Conservation (phyloP, 352 stramenopile species). For the Phytophthora pluvialis region DNA sequence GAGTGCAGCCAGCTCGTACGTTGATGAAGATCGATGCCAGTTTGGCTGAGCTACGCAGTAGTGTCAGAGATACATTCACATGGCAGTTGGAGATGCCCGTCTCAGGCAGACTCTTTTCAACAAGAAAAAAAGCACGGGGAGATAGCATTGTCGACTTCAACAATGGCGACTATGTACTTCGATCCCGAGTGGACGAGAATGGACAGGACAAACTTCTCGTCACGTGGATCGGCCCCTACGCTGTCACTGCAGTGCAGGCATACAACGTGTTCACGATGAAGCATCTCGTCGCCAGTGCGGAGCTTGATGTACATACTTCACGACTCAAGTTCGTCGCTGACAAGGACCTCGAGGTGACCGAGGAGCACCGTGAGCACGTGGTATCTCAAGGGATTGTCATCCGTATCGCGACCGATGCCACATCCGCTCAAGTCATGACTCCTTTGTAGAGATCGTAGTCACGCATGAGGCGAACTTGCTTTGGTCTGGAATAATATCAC, state of each 20-base stretch:
- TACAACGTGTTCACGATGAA: not conserved
- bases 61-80: not conserved
- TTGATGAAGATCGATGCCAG: not conserved
- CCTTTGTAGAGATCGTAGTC: no score
- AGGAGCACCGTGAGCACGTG: conserved; percentile 16
- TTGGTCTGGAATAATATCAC: no score
- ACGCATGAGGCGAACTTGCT: no score
- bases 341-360: not conserved
- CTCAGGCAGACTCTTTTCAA: not conserved
- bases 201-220: not conserved
- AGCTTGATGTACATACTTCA: not conserved
- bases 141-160: not conserved
- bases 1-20: not conserved
- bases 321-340: not conserved
- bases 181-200: not conserved
- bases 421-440: no score
- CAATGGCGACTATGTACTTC: not conserved
- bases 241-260: not conserved
- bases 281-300: not conserved
- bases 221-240: not conserved
- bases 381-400: conserved; percentile 6
- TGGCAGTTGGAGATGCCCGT: not conserved
- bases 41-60: not conserved
- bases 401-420: no score
- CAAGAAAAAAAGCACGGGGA: not conserved